Evolutionary conservation across 768 basidiomycete genomes (phyloP), one percentile per base, ranked within the genome.

Genomic region (Pulveroboletus sp.): DNA sequence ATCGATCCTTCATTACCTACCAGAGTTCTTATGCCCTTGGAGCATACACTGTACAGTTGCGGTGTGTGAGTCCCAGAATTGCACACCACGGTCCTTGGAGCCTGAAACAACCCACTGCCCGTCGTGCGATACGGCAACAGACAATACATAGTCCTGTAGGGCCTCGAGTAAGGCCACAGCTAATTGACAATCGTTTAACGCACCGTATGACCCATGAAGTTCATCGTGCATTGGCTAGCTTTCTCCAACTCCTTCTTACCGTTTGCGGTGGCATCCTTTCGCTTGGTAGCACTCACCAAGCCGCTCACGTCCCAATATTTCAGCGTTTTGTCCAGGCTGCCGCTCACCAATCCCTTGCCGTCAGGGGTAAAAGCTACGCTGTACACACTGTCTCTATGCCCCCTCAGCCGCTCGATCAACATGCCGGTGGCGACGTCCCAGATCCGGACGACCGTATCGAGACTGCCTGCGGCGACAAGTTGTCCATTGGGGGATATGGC

Each of bases 51-150:
- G 94, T 60, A 93, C 86, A 37, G 83, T 79, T 36, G 82, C 85
- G 11, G 77, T 78, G 55, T 80, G 76, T 46, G 89, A 82, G 64
- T 94, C 90, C 85, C 89, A 92, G 65, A 95, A 93, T 67, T 94
- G 91, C 48, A 99, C 93, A 0, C 92, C 88, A 11, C 96, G 87
- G 66, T 99, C 96, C 72, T 97, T 97, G 32, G 84, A 86, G 45
- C 96, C 95, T 10, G 91, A 93, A 10, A 96, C 94, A 58, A 98
- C 86, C 89, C 93, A 87, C 57, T 89, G 83, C 52, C 90, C 91
- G 68, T 97, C 94, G 55, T 92, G 87, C 40, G 90, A 92, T 42
- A 93, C 89, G 17, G 82, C 83, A 40, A 85, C 83, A 40, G 80
- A 81, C 44, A 87, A 73, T 51, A 87, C 85, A 51, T 85, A 87